Evolutionary conservation across 108 stramenopile species (phyloP), one percentile per base, ranked within the genome.

Genomic region (Skeletonema tropicum): DNA sequence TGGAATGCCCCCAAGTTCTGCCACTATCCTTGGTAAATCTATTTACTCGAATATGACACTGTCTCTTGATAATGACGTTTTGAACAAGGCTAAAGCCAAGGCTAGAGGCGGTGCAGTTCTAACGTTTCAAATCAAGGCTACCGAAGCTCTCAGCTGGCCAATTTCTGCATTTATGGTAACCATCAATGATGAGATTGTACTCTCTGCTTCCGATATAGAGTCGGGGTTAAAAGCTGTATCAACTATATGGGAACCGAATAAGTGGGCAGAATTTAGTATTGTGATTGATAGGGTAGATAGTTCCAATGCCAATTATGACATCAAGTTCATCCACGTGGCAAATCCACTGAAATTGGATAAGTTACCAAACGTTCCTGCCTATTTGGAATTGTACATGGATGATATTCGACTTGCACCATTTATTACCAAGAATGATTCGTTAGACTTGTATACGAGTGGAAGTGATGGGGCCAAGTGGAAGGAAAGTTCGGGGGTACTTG

Each of bases 251-350:
- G 31, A 42, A 17, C 19, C 25, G 14, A 58, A 64, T 30, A 11
- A 46, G 23, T 79, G 79, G 79, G 52, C 45, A 19, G 79, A 79
- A 46, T 79, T 73, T 38, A 73, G 72, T 33, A 30, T 79, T 14
- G 15, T 62, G 29, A 72, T 75, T 31, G 35, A 36, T 62, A 4
- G 33, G 12, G 35, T 0, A 0, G 64, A 57, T 41, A 60, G 39
- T 33, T 64, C 45, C 32, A 60, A 31, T 42, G 74, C 69, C 13
- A 29, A 61, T 1, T 73, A 81, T 60, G 35, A 36, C 12, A 55
- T 82, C 7, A 75, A 57, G 12, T 82, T 67, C 62, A 14, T 35
- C 29, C 80, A 82, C 61, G 70, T 70, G 0, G 66, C 70, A 25
- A 81, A 81, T 67, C 80, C 80, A 30, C 70, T 81, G 9, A 48